Evolutionary conservation across 1,284 basidiomycete genomes (phyloP), one percentile per base, ranked within the genome.

Genomic region (Tilletia indica): DNA sequence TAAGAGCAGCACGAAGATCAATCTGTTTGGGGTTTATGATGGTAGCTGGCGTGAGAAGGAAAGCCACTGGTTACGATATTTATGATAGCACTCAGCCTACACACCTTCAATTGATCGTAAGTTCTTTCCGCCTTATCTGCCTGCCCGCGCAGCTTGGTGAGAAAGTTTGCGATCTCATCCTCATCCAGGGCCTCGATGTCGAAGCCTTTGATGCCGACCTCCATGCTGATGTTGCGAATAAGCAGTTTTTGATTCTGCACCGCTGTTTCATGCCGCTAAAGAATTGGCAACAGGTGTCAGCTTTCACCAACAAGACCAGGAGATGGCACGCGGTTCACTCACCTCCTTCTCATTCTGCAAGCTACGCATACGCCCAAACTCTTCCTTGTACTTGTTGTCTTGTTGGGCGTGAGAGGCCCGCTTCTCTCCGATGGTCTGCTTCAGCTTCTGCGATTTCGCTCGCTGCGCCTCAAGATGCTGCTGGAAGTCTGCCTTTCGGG

Each of bases 141-240:
- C 19, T 70, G 47, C 25, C 21, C 25, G 14, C 38, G 58, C 6
- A 94, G 84, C 70, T 87, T 87, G 8, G 87, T 85, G 36, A 89
- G 87, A 80, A 96, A 94, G 47, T 92, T 90, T 14, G 87, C 81
- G 42, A 93, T 88, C 79, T 91, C 88, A 34, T 89, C 88, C 68
- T 89, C 87, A 68, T 89, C 89, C 34, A 93, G 86, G 0, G 89
- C 89, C 1, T 88, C 87, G 58, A 88, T 86, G 71, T 89, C 89
- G 80, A 89, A 94, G 0, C 93, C 93, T 69, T 89, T 88, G 77
- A 97, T 90, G 34, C 89, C 87, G 76, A 92, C 87, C 73, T 89
- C 89, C 61, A 89, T 86, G 64, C 90, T 88, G 9, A 93, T 89
- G 48, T 91, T 88, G 34, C 88, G 89, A 71, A 97, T 91, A 39